Evolutionary conservation across 306 rosid species (phyloP).

Genomic region (Vicia sativa): DNA sequence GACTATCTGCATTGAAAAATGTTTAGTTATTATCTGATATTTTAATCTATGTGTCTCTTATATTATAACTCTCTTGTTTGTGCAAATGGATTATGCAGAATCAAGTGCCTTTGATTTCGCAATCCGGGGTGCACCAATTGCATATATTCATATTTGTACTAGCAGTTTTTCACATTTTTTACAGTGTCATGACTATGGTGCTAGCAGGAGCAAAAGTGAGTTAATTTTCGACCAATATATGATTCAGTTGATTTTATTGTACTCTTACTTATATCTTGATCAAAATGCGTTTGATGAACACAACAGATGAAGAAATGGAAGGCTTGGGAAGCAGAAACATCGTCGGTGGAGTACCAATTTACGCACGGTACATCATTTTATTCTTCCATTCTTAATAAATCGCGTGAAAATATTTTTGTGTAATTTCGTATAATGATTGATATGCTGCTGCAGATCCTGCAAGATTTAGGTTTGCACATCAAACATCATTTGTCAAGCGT

Average conservation of each 20-base stretch:
- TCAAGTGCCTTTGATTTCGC: constrained; percentile 59
- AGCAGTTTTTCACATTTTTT: constrained; percentile 68
- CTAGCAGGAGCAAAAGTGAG: constrained; percentile 63
- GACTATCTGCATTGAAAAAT: not conserved
- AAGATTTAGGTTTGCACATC: constrained; percentile 70
- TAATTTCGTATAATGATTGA: not conserved
- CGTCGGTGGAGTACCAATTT: constrained; percentile 68
- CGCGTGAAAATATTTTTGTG: no score
- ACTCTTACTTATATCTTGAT: not conserved
- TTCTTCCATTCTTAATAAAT: no score
- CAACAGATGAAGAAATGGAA: constrained; percentile 70
- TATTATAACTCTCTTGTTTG: not conserved
- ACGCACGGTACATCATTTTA: constrained; percentile 50
- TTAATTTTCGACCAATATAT: not conserved
- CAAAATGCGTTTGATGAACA: not conserved
- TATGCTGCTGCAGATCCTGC: constrained; percentile 55
- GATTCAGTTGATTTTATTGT: not conserved
- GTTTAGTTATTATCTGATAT: not conserved
- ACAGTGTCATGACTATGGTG: constrained; percentile 55
- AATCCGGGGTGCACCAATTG: constrained; percentile 61
- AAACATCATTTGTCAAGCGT: constrained; percentile 68
- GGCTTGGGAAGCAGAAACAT: constrained; percentile 71
- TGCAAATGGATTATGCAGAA: constrained; percentile 36
- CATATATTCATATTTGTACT: constrained; percentile 69
- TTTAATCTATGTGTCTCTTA: not conserved